Evolutionary conservation across 306 rosid genomes (phyloP).

Genomic region (Sindora glabra): DNA sequence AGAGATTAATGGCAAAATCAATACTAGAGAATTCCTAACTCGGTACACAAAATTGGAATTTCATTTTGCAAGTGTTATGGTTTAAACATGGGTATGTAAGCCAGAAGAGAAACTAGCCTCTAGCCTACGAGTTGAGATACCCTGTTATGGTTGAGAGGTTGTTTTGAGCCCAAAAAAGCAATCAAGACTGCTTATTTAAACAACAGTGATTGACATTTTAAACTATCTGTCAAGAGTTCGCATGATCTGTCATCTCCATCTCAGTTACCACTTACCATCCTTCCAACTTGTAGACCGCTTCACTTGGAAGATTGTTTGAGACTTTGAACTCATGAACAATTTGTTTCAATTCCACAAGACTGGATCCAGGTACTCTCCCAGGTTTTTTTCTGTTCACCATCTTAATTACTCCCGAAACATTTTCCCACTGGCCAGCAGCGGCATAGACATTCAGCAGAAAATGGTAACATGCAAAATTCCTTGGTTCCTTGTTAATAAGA

Average conservation of each 20-base stretch:
- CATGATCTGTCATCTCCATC: constrained; percentile 10
- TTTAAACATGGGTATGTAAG: neutral
- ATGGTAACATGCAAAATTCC: constrained; percentile 41
- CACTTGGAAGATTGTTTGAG: constrained; percentile 21
- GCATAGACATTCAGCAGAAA: constrained; percentile 61
- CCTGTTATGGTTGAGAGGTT: neutral
- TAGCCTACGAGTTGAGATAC: neutral
- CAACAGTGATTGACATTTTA: constrained; percentile 1
- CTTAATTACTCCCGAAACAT: constrained; percentile 46
- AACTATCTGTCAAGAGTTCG: neutral
- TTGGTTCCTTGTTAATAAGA: constrained; percentile 50
- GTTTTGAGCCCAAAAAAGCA: neutral
- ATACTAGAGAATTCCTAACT: no score
- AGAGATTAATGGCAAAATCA: no score
- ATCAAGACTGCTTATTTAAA: neutral
- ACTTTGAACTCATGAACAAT: constrained; percentile 52
- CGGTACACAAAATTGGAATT: constrained; percentile 15
- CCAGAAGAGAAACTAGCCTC: neutral
- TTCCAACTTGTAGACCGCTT: constrained; percentile 6
- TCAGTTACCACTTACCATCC: neutral
- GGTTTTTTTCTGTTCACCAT: constrained; percentile 38
- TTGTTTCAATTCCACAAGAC: constrained; percentile 57
- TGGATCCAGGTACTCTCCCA: constrained; percentile 47
- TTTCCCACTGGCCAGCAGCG: constrained; percentile 59
- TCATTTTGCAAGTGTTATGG: no score